Conservation (phyloP, 768 basidiomycete genomes). For the Tricholoma terreum region DNA sequence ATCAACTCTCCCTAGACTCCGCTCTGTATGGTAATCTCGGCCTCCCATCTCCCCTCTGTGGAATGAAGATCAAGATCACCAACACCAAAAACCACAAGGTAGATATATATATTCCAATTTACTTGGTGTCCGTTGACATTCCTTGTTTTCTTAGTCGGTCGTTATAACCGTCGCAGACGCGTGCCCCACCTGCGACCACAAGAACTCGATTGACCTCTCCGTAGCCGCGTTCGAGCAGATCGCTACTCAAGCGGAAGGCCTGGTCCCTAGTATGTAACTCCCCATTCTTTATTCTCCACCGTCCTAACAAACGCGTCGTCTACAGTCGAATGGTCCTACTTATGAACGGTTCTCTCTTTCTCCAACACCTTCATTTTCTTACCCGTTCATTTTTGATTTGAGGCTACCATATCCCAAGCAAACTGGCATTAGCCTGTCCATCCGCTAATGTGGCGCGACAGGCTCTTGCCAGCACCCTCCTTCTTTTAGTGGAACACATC, state of each 20-base stretch:
- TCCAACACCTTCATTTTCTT: slow-evolving; percentile 39
- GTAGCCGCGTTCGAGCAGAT: slow-evolving; percentile 61
- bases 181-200: slow-evolving; percentile 73
- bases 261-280: slow-evolving; percentile 50
- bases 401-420: not conserved
- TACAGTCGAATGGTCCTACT: slow-evolving; percentile 38
- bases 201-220: slow-evolving; percentile 75
- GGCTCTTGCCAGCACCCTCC: slow-evolving; percentile 1
- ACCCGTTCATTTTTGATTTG: not conserved
- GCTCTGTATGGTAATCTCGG: slow-evolving; percentile 48
- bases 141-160: slow-evolving; percentile 32
- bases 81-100: slow-evolving; percentile 58
- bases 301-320: slow-evolving; percentile 1
- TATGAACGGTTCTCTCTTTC: slow-evolving; percentile 24
- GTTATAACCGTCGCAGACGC: slow-evolving; percentile 70
- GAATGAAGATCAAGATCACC: slow-evolving; percentile 57
- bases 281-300: not conserved
- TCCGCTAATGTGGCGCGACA: slow-evolving; percentile 1
- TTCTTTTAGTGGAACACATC: not conserved
- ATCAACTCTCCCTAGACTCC: slow-evolving; percentile 36
- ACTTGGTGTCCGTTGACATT: slow-evolving; percentile 2
- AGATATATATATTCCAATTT: slow-evolving; percentile 5
- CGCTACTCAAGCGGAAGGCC: slow-evolving; percentile 46
- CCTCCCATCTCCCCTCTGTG: slow-evolving; percentile 57
- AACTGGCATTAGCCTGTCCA: slow-evolving; percentile 4